Evolutionary conservation across 2,329 filamentous ascomycete species (phyloP), one percentile per base, ranked within the genome.

Genomic region (Ophiostoma tasmaniense): DNA sequence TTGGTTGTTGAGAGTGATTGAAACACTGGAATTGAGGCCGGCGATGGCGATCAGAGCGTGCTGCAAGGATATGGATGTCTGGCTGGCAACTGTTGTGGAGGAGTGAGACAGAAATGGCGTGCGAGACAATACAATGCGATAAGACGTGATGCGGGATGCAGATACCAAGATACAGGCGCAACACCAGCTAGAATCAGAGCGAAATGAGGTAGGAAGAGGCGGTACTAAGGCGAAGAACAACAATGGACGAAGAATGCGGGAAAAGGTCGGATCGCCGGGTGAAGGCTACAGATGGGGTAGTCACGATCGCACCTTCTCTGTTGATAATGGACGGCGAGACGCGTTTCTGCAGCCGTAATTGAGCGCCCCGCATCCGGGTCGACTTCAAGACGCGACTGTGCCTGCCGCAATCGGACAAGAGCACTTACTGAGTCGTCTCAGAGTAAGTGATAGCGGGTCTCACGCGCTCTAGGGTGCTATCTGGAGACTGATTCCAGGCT

Each of bases 341-440:
- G 64, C 64, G 64, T 66, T n/a, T 22, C 22, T 25, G 22, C 6
- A 66, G 64, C 62, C 62, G 62, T 39, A 22, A 50, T 52, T 50
- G 35, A 65, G 64, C 35, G 64, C 42, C 52, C 42, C 52, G 25
- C 42, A 50, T 65, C 37, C 55, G 55, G 55, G 35, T 25, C 50
- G n/a, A 17, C 28, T 14, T 22, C 17, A 39, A 37, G 20, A 45
- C 33, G 35, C 64, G 64, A 37, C n/a, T 65, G 62, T 35, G 64
- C 64, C n/a, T 65, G 62, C 62, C 62, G 62, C 17, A 39, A 65
- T 42, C 62, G 62, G 62, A 39, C 10, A 65, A n/a, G n/a, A n/a
- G 20, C 30, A n/a, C 2, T n/a, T n/a, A n/a, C n/a, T n/a, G n/a
- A n/a, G n/a, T n/a, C n/a, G n/a, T n/a, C n/a, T n/a, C n/a, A n/a